Evolutionary conservation across 768 basidiomycete species (phyloP), one percentile per base, ranked within the genome.

Genomic region (Pholiota microspora): DNA sequence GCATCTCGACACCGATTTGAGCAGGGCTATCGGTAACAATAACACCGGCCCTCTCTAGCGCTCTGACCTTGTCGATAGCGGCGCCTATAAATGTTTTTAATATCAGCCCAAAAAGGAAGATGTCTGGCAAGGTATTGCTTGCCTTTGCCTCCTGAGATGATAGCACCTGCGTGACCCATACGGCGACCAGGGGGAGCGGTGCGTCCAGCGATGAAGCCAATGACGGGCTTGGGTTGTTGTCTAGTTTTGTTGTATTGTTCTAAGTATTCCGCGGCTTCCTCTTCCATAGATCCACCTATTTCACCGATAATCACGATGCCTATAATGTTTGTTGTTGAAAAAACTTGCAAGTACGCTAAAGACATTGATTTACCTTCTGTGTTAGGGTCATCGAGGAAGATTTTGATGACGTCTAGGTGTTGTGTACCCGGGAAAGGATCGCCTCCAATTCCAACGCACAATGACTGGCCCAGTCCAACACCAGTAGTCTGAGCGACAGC

Each of bases 211-310:
- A 99, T 98, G 74, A 99, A 99, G 34, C 89, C 92, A 53, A 99
- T 93, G 31, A 98, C 94, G 46, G 97, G 97, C 73, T 99, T 99
- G 54, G 92, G 92, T 60, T 86, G 77, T 52, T 72, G 72, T 50
- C 90, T 82, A 24, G 88, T 93, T 75, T 92, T 91, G 80, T 99
- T 99, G 78, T 91, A 88, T 71, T 82, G 80, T 69, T 91, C 89
- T 52, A 99, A 77, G 73, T 96, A 98, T 62, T 94, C 97, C 4
- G 97, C 97, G 6, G 97, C 97, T 60, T 98, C 96, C 71, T 99
- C 97, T 74, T 99, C 97, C 96, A 98, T 97, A 7, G 92, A 89
- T 18, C 97, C 97, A 59, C 97, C 97, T 62, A 99, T 99, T 76
- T 99, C 97, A 57, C 97, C 97, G 63, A 99, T 99, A 58, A 98